These are phyloP conservation scores for Pestalotiopsis sp. DNA, from an alignment of 2,329 filamentous ascomycete genomes.

Conservation along the genomic window DNA sequence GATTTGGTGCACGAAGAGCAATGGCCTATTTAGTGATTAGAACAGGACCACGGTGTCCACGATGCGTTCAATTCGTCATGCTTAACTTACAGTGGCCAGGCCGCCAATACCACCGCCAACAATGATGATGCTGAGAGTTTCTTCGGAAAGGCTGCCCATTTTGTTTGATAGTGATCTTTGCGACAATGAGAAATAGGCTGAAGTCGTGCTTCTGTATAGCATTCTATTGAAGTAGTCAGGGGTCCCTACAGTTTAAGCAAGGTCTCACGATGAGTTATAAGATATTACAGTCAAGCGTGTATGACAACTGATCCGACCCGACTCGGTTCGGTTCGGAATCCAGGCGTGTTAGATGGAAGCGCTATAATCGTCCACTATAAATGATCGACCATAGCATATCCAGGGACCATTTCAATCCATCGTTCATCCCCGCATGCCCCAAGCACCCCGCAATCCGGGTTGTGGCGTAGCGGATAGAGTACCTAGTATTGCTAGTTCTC, in stretches of 20 bases:
- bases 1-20: slow-evolving; percentile 34
- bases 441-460: not conserved
- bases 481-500: not conserved
- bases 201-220: not conserved
- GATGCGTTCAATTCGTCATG: not conserved
- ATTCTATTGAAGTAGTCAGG: not conserved
- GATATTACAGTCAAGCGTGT: not conserved
- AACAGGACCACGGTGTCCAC: not conserved
- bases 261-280: not conserved
- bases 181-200: not conserved
- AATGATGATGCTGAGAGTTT: slow-evolving; percentile 16
- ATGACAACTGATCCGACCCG: not conserved
- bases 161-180: not conserved
- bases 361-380: not conserved
- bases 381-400: not conserved
- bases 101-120: slow-evolving; percentile 32
- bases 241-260: not conserved
- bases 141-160: not conserved
- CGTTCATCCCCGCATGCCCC: not conserved
- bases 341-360: not conserved
- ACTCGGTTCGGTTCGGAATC: not conserved
- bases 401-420: not conserved
- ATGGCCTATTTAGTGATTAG: slow-evolving; percentile 29
- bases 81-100: slow-evolving; percentile 25
- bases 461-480: not conserved